Evolutionary conservation across 2,329 filamentous ascomycete genomes (phyloP), one percentile per base, ranked within the genome.

Genomic region (Domatiomyces catenatus): DNA sequence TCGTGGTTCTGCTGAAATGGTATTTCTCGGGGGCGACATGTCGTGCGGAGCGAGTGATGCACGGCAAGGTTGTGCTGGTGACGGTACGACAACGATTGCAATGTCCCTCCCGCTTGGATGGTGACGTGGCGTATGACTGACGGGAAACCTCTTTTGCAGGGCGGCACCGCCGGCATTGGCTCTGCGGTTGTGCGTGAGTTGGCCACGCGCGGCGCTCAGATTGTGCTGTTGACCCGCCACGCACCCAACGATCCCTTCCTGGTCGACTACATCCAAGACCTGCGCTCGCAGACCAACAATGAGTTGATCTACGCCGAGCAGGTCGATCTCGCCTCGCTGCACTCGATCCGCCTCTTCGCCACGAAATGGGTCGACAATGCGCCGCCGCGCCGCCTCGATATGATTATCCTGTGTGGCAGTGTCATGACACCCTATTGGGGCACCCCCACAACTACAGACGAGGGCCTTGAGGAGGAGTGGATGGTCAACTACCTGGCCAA

Each of bases 331-430:
- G 71, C 83, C 10, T 90, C 84, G 15, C 73, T 98, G n/a, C 80
- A 94, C 65, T 93, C 86, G 65, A 83, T 98, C 60, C 84, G 92
- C 42, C 76, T 82, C 55, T 98, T 98, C 65, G 92, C 92, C 10
- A 98, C 92, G 0, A 90, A 87, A 71, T 98, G 93, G 90, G 87
- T 98, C 58, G 90, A 98, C 66, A 96, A 95, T 66, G 79, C 85
- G 19, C 90, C 92, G 2, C 86, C 89, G 7, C 76, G 93, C 51
- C 75, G 93, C 46, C 71, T 98, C 5, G 92, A 98, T 66, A 89
- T 90, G 80, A 72, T 98, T 46, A 77, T 98, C 18, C 75, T 98
- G 17, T 94, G 88, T 65, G 92, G 83, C 8, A 84, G 84, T 44
- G 83, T 83, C 0, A 71, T 88, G 58, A 86, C 83, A 3, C 82